phyloP scores from a whole-genome alignment of 1,284 basidiomycete genomes.

The Amylostereum areolatum region DNA sequence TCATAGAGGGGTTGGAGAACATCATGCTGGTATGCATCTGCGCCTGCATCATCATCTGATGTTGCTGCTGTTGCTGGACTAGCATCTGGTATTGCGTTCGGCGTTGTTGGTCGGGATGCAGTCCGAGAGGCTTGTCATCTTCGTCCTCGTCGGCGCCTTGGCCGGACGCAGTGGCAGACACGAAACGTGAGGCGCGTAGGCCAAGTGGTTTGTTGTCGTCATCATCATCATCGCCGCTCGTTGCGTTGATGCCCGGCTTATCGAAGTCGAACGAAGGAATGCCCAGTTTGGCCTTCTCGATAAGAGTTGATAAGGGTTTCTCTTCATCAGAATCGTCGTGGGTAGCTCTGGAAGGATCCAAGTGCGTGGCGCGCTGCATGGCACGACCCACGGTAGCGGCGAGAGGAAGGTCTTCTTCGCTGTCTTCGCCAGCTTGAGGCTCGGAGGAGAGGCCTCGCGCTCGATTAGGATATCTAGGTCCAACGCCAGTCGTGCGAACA shows the following conservation, averaged over 20 bases:
- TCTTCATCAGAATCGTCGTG: slow-evolving; percentile 66
- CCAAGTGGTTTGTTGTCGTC: slow-evolving; percentile 69
- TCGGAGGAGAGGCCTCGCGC: slow-evolving; percentile 10
- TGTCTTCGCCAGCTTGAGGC: slow-evolving; percentile 37
- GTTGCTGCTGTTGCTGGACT: slow-evolving; percentile 46
- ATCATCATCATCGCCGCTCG: slow-evolving; percentile 31
- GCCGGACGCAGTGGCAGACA: slow-evolving; percentile 15
- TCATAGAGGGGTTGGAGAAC: slow-evolving; percentile 59
- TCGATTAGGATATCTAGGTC: slow-evolving; percentile 40
- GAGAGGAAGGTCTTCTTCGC: slow-evolving; percentile 75
- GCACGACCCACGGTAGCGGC: slow-evolving; percentile 52
- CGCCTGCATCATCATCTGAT: slow-evolving; percentile 70
- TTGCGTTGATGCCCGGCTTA: background rate
- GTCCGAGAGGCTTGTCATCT: slow-evolving; percentile 51
- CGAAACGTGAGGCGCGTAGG: slow-evolving; percentile 47
- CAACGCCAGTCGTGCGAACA: slow-evolving; percentile 49
- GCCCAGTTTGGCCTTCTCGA: slow-evolving; percentile 45
- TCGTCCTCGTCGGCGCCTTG: slow-evolving; percentile 25
- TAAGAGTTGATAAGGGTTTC: slow-evolving; percentile 55
- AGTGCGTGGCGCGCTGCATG: slow-evolving; percentile 33
- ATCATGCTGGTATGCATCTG: slow-evolving; percentile 71
- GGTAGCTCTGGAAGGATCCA: slow-evolving; percentile 9
- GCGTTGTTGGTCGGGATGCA: slow-evolving; percentile 73
- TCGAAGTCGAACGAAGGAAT: slow-evolving; percentile 42
- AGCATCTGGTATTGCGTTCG: slow-evolving; percentile 67